Percentiles rank a stretch among this genome's conserved stretches.
Conservation (phyloP, 2,329 filamentous ascomycete genomes). For the Colletotrichum limetticola region DNA sequence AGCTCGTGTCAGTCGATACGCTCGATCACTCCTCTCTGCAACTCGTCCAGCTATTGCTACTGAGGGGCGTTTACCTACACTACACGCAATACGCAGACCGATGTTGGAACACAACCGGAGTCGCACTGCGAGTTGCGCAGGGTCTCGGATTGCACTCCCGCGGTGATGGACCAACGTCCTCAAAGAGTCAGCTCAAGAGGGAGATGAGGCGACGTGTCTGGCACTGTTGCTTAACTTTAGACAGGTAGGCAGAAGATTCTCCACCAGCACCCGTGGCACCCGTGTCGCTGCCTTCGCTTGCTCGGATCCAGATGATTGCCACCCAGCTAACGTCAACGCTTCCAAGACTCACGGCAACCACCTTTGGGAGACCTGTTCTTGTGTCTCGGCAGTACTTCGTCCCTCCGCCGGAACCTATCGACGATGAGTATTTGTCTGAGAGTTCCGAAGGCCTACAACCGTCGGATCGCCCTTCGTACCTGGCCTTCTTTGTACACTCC, state of each 20-base stretch:
- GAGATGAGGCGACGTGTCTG: constrained; percentile 45
- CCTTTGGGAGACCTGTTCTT: constrained; percentile 42
- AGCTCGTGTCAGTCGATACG: constrained; percentile 40
- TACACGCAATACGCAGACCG: constrained; percentile 41
- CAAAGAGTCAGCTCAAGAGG: constrained; percentile 37
- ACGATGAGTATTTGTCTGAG: constrained; percentile 43
- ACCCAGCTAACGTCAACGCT: background rate
- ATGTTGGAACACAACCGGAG: constrained; percentile 44
- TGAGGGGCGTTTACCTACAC: constrained; percentile 43
- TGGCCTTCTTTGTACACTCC: constrained; percentile 39
- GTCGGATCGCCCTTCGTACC: constrained; percentile 33
- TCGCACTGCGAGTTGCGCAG: constrained; percentile 44
- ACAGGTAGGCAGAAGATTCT: constrained; percentile 36
- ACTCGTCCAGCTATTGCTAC: constrained; percentile 43
- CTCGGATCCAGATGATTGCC: background rate
- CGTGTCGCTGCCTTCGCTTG: background rate
- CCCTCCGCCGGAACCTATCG: constrained; percentile 39
- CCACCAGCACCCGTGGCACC: background rate
- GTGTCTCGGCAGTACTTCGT: constrained; percentile 34
- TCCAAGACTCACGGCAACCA: constrained; percentile 39
- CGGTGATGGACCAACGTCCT: background rate
- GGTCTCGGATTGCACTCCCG: constrained; percentile 41
- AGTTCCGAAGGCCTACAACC: constrained; percentile 39
- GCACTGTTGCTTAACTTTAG: constrained; percentile 43
- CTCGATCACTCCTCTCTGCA: constrained; percentile 40